These are phyloP conservation scores for Sarocladiaceae sp. DNA, from an alignment of 2,329 filamentous ascomycete genomes.

Conservation along the genomic window DNA sequence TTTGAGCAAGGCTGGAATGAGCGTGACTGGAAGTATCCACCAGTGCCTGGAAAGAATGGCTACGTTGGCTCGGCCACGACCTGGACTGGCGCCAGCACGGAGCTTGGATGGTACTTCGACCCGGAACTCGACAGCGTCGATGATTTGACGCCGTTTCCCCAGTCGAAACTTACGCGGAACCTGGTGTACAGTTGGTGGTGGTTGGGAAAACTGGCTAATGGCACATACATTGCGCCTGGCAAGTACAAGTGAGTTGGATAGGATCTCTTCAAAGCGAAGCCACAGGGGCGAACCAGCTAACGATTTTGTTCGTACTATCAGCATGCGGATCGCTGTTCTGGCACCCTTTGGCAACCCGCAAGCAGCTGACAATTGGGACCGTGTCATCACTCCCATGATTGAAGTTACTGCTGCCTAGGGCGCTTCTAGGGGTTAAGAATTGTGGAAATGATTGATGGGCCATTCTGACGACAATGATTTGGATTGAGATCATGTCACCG, in stretches of 20 bases:
- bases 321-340: constrained; percentile 12
- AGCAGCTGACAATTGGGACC: constrained; percentile 3
- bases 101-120: neutral
- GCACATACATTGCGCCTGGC: constrained; percentile 10
- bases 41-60: neutral
- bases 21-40: neutral
- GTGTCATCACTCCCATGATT: constrained; percentile 11
- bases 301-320: neutral
- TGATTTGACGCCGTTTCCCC: constrained; percentile 12
- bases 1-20: neutral
- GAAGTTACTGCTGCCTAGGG: too few relatives aligned
- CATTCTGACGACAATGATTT: too few relatives aligned
- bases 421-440: too few relatives aligned
- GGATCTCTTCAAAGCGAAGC: too few relatives aligned
- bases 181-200: constrained; percentile 8
- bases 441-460: too few relatives aligned
- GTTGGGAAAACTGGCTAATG: constrained; percentile 12
- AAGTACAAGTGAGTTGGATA: constrained; percentile 9
- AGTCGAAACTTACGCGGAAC: constrained; percentile 12
- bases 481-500: too few relatives aligned
- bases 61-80: constrained; percentile 11
- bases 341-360: constrained; percentile 11
- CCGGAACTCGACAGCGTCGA: neutral
- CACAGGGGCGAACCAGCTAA: too few relatives aligned
- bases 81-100: constrained; percentile 13